These are phyloP conservation scores for Seiridium cupressi DNA, from an alignment of 2,329 filamentous ascomycete species.

Conservation along the genomic window DNA sequence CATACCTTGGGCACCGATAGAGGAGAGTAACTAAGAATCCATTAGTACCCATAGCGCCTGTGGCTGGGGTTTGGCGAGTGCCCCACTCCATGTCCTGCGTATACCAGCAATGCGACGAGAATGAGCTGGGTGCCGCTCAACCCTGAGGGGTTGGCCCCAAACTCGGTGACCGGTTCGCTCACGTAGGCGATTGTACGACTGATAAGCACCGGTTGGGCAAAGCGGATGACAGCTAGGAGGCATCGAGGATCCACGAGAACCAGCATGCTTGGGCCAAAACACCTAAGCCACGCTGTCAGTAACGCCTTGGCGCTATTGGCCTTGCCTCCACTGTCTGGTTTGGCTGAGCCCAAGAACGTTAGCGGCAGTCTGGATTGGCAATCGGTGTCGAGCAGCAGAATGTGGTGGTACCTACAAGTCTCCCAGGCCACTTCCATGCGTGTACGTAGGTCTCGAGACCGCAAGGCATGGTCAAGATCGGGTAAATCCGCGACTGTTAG, in stretches of 20 bases:
- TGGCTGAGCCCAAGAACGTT: neutral
- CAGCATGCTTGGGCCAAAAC: neutral
- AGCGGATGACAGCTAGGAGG: neutral
- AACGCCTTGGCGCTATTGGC: neutral
- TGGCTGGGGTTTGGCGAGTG: too few species aligned
- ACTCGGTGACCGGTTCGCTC: neutral
- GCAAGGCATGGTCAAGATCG: neutral
- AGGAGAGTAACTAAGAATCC: neutral
- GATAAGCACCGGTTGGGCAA: neutral
- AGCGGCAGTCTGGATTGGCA: neutral
- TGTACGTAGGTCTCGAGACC: neutral
- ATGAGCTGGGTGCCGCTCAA: constrained; percentile 23
- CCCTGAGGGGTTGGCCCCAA: neutral
- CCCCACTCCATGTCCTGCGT: constrained; percentile 35
- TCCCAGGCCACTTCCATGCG: neutral
- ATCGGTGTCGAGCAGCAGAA: neutral
- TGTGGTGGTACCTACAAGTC: neutral
- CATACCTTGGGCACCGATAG: neutral
- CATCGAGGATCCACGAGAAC: neutral
- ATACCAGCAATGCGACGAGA: constrained; percentile 28
- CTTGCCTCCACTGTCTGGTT: neutral
- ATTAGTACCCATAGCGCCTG: neutral
- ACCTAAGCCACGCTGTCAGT: neutral
- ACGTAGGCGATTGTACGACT: neutral
- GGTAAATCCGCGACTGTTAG: neutral